These are phyloP conservation scores for Eudorina sp. DNA, from an alignment of 139 green algal species.

Conservation along the genomic window DNA sequence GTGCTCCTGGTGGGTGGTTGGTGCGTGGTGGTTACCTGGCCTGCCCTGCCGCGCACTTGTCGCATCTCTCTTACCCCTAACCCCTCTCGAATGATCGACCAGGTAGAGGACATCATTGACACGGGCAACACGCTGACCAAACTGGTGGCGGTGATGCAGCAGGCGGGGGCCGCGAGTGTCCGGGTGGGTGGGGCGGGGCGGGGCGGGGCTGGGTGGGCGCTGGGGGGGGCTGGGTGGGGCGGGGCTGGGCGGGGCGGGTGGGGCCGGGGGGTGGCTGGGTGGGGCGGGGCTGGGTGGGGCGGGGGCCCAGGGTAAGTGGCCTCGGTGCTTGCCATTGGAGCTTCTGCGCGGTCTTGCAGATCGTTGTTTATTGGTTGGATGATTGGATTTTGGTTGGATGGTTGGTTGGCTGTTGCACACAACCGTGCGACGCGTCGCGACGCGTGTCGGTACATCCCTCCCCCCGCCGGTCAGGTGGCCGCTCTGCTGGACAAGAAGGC, in stretches of 20 bases:
- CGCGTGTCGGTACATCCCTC: background rate
- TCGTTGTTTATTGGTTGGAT: too few species aligned
- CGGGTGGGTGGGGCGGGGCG: conserved; percentile 2
- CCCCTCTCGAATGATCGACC: background rate
- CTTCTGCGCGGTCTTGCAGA: too few species aligned
- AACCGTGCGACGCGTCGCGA: too few species aligned
- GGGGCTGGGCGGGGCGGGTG: too few species aligned
- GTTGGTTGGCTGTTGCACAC: too few species aligned
- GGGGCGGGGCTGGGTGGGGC: too few species aligned
- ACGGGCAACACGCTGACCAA: conserved; percentile 59
- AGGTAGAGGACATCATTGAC: conserved; percentile 72
- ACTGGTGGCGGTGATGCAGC: conserved; percentile 25
- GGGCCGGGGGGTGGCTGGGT: too few species aligned
- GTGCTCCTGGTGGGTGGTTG: conserved; percentile 50
- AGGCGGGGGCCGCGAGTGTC: conserved; percentile 31
- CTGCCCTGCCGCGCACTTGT: background rate
- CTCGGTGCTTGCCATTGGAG: too few species aligned
- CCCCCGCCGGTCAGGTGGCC: background rate
- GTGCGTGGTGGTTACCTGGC: background rate
- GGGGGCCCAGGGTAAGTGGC: too few species aligned
- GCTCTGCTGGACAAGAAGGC: conserved; percentile 62
- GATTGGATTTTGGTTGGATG: too few species aligned
- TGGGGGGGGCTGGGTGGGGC: too few species aligned
- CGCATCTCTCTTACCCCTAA: background rate
- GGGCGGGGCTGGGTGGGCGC: too few species aligned